Percentiles rank a stretch among this genome's conserved stretches.
Evolutionary conservation across 2,329 filamentous ascomycete genomes (phyloP).

Genomic region (Tolypocladium ophioglossoides): DNA sequence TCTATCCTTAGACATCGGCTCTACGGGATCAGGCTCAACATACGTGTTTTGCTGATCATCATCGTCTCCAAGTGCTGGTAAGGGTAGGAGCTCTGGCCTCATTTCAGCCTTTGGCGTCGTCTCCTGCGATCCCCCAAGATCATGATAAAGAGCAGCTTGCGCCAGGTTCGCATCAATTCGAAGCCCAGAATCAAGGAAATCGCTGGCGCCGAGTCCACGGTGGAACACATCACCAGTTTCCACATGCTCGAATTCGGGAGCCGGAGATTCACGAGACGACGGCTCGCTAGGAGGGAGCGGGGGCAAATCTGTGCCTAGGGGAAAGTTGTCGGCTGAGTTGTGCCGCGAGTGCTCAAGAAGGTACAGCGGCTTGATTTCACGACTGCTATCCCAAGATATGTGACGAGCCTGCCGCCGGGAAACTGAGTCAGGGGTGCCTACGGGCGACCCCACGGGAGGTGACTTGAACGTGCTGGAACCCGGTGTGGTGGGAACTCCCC

Average conservation of each 20-base stretch:
- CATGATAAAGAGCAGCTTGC: constrained; percentile 22
- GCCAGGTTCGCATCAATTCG: constrained; percentile 29
- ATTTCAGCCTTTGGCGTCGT: constrained; percentile 55
- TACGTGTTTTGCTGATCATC: constrained; percentile 7
- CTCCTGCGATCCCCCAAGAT: constrained; percentile 51
- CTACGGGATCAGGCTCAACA: constrained; percentile 27
- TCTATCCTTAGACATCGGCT: constrained; percentile 30
- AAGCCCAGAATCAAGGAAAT: constrained; percentile 16
- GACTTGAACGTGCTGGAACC: constrained; percentile 19
- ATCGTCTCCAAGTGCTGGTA: constrained; percentile 7
- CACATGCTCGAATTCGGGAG: constrained; percentile 16
- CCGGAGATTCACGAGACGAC: constrained; percentile 23
- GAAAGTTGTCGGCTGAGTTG: constrained; percentile 19
- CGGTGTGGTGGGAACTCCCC: constrained; percentile 33
- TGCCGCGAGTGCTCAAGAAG: constrained; percentile 57
- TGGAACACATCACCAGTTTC: constrained; percentile 18
- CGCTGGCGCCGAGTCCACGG: constrained; percentile 8
- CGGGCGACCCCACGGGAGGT: constrained; percentile 26
- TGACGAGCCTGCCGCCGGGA: constrained; percentile 35
- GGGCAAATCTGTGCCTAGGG: constrained; percentile 30
- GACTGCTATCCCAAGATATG: constrained; percentile 51
- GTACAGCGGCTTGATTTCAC: constrained; percentile 72
- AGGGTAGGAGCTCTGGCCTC: constrained; percentile 16
- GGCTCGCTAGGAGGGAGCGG: constrained; percentile 35
- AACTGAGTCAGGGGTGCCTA: constrained; percentile 21